Base-by-base conservation (phyloP, 352 stramenopile genomes). In the Blastocystis sp. region DNA sequence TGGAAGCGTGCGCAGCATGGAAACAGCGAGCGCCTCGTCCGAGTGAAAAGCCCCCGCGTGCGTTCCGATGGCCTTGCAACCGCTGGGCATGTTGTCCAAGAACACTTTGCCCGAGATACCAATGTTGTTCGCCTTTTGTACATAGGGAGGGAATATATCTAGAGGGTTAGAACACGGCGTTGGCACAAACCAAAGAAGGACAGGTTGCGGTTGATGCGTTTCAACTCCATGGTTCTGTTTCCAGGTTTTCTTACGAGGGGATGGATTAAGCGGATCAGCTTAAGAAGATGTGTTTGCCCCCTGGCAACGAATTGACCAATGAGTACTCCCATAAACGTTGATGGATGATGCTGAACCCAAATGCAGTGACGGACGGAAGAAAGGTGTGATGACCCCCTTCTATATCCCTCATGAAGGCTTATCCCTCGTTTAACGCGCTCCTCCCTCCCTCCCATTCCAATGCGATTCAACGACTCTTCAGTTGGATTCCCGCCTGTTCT, bases 41-140 rank as follows among this genome's bases (percentile, higher is more conserved):
- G 67, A 78, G 24, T 78, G 67, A 26, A 78, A 78, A 12, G 67
- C 39, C 3, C 67, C 67, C 12, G 24, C 60, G 67, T 78, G 67
- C 0, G 67, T 78, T 33, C 67, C 67, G 1, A 78, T 78, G 19
- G 39, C 67, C 0, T 55, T 45, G 29, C 24, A 0, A 33, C 39
- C 39, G 3, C 60, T 37, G n/a, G 67, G 67, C 13, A 78, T n/a
- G 3, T 24, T 24, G 45, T 78, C 67, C 0, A 55, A 37, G 45
- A 62, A 78, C 6, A 78, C 67, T 61, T 78, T 21, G 31, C 67
- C 67, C 21, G 67, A 78, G 60, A 55, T 61, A 55, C 26, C 67
- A 45, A 55, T n/a, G 24, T 29, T 6, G 29, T 55, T 62, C 9
- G 67, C 67, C 29, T 21, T 55, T 19, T 78, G 39, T 21, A 78